phyloP scores from a whole-genome alignment of 2,329 filamentous ascomycete genomes.

The Aspergillus niger region DNA sequence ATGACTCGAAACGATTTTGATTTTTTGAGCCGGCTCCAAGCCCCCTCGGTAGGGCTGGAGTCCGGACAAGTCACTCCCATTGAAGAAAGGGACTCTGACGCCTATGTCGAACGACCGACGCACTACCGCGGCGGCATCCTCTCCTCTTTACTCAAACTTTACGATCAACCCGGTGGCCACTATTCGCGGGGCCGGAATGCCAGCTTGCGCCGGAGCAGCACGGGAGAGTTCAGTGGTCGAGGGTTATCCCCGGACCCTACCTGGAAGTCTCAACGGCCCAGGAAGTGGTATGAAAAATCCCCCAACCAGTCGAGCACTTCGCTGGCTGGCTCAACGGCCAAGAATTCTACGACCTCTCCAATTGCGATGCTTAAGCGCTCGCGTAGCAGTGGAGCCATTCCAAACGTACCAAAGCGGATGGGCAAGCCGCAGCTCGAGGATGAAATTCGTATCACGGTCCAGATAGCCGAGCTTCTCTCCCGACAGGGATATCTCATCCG shows the following conservation, averaged over 20 bases:
- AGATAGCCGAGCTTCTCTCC: conserved; percentile 70
- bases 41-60: conserved; percentile 33
- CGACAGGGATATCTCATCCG: conserved; percentile 83
- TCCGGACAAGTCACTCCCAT: conserved; percentile 38
- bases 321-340: conserved; percentile 32
- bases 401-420: conserved; percentile 30
- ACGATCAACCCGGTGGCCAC: conserved; percentile 54
- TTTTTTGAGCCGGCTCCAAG: conserved; percentile 36
- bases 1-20: conserved; percentile 40
- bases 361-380: conserved; percentile 39
- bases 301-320: conserved; percentile 40
- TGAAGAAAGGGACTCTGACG: conserved; percentile 53
- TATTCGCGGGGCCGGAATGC: conserved; percentile 31
- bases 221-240: conserved; percentile 33
- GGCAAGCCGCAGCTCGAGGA: conserved; percentile 45
- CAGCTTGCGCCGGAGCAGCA: conserved; percentile 35
- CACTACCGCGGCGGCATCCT: conserved; percentile 74
- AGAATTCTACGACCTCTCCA: conserved; percentile 32
- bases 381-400: conserved; percentile 37
- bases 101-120: conserved; percentile 67
- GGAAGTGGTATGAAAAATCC: conserved; percentile 47
- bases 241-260: conserved; percentile 36
- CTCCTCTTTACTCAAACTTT: conserved; percentile 70
- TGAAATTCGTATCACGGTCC: conserved; percentile 62
- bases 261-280: conserved; percentile 32